Base-by-base conservation (phyloP, 306 rosid species). In the Cicer judaicum region DNA sequence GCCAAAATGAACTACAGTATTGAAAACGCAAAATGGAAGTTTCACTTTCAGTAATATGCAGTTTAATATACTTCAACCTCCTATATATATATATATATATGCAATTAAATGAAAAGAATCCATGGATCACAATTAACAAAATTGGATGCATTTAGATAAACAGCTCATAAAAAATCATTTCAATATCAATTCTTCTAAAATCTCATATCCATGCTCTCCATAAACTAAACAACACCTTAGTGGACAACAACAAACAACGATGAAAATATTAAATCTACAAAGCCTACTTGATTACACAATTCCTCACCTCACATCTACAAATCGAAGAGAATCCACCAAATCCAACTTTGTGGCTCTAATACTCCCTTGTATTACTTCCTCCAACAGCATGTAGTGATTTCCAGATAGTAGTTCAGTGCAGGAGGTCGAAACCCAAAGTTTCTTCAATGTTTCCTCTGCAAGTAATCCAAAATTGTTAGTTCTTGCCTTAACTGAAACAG, bases 361-460 rank as follows among this genome's bases (percentile, higher is more conserved):
- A 19, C 57, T 75, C 69, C 48, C 16, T 68, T 63, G 39, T 10
- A 36, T 49, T 21, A 21, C 54, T 69, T 63, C 64, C 61, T 41
- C 60, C 62, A n/a, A 52, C 13, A 15, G 39, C 69, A 36, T 59
- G 52, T 49, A 16, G 67, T 72, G 55, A 41, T 68, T 62, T 11
- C 54, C 47, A 52, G 7, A 64, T 44, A 14, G 55, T 41, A 66
- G 11, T 19, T 40, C 52, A 18, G 76, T 46, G 39, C 50, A 11
- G 42, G 29, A 64, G 61, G 39, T 15, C 8, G 10, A 64, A 52
- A 43, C 34, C 41, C n/a, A 12, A 12, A 43, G 7, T 42, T 24
- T 60, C 61, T 44, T 86, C 86, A 89, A 36, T 84, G 89, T 75
- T 74, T 82, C 68, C 87, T 89, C 90, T 89, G 90, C 89, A 82